Conservation (phyloP, 2,329 filamentous ascomycete genomes). For the Elsinoe arachidis region DNA sequence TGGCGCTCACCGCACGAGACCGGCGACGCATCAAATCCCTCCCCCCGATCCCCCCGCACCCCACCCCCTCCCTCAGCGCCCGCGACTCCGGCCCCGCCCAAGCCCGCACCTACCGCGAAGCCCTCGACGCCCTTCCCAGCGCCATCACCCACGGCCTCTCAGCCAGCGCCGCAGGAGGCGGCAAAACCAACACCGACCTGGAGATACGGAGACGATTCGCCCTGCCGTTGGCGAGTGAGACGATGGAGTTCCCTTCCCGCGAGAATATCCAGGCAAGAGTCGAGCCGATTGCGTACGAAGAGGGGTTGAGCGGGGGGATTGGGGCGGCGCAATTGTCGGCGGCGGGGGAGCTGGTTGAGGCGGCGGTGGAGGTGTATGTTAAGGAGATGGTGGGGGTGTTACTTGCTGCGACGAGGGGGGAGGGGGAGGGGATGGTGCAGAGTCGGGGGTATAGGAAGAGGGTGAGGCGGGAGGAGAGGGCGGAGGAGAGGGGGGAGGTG, state of each 20-base stretch:
- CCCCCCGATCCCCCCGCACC: slow-evolving; percentile 21
- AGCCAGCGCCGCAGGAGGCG: slow-evolving; percentile 2
- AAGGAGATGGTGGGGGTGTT: slow-evolving; percentile 51
- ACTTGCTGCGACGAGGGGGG: slow-evolving; percentile 46
- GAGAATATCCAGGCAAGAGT: slow-evolving; percentile 51
- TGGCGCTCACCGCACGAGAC: slow-evolving; percentile 53
- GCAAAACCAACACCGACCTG: slow-evolving; percentile 49
- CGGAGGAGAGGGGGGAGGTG: slow-evolving; percentile 63
- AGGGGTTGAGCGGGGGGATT: slow-evolving; percentile 49
- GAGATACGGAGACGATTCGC: slow-evolving; percentile 58
- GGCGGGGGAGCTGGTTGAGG: slow-evolving; percentile 52
- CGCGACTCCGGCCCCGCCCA: slow-evolving; percentile 4
- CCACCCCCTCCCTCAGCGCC: not conserved
- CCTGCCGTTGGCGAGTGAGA: slow-evolving; percentile 52
- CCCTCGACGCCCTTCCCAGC: slow-evolving; percentile 1
- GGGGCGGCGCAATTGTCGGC: slow-evolving; percentile 29
- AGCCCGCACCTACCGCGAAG: slow-evolving; percentile 8
- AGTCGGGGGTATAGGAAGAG: slow-evolving; percentile 70
- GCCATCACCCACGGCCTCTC: not conserved
- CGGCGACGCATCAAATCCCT: slow-evolving; percentile 40
- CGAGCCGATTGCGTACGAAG: slow-evolving; percentile 58
- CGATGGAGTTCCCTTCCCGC: slow-evolving; percentile 53
- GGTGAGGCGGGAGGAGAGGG: slow-evolving; percentile 66
- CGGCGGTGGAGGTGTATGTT: slow-evolving; percentile 54
- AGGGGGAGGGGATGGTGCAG: slow-evolving; percentile 54